phyloP scores from a whole-genome alignment of 768 basidiomycete genomes.

The Rhodotorula babjevae region DNA sequence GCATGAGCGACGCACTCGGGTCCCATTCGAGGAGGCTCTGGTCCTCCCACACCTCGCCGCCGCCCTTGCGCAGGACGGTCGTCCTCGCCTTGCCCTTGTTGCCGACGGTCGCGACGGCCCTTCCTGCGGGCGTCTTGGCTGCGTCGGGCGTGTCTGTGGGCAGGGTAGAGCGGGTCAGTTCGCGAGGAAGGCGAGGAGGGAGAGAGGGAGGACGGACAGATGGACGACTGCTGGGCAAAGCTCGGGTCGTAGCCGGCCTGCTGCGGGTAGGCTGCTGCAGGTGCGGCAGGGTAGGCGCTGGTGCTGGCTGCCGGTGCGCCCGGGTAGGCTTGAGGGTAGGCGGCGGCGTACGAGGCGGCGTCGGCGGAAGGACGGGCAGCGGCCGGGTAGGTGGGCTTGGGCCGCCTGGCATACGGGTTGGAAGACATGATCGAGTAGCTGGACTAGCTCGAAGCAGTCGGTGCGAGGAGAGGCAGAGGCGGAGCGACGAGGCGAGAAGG shows the following conservation, averaged over 20 bases:
- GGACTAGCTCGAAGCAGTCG: background rate
- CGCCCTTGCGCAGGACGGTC: slow-evolving; percentile 91
- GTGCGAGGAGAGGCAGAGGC: too few species aligned
- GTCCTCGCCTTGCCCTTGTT: slow-evolving; percentile 79
- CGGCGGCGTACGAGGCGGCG: background rate
- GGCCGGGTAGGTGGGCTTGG: slow-evolving; percentile 6
- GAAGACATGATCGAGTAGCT: background rate
- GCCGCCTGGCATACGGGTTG: slow-evolving; percentile 29
- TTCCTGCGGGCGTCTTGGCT: slow-evolving; percentile 65
- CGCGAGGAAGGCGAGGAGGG: slow-evolving; percentile 47
- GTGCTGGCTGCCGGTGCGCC: background rate
- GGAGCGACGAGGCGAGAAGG: too few species aligned
- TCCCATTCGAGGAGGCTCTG: slow-evolving; percentile 97
- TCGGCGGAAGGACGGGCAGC: background rate
- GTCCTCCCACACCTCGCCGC: slow-evolving; percentile 97
- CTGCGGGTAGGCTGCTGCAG: background rate
- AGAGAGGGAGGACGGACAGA: slow-evolving; percentile 52
- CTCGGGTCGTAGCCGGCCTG: slow-evolving; percentile 14
- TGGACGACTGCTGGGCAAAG: slow-evolving; percentile 18
- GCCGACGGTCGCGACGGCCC: slow-evolving; percentile 46
- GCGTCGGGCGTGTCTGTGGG: slow-evolving; percentile 52
- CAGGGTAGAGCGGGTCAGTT: background rate
- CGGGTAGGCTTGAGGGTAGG: background rate
- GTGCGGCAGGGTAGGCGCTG: background rate
- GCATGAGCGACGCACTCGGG: slow-evolving; percentile 62